These are phyloP conservation scores for Urostyla sp. DNA, from an alignment of 73 alveolate genomes.

Conservation along the genomic window DNA sequence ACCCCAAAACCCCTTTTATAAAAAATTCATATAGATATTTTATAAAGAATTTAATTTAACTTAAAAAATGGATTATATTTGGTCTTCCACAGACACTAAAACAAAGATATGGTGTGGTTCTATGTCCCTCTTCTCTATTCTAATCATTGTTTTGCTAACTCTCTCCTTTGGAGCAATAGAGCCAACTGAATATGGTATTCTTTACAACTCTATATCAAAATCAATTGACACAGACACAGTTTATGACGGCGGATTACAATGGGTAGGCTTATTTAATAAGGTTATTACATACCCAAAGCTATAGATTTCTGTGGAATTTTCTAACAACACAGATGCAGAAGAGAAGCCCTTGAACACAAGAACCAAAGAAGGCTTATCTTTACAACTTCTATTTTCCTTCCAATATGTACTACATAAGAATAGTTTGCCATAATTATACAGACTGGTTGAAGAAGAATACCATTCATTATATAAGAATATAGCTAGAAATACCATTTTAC, in stretches of 20 bases:
- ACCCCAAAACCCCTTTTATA: constrained; percentile 31
- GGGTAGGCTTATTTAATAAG: constrained; percentile 11
- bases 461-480: constrained; percentile 11
- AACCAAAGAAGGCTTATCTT: constrained; percentile 40
- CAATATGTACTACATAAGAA: constrained; percentile 9
- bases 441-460: constrained; percentile 18
- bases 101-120: constrained; percentile 5
- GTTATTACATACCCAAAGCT: constrained; percentile 28
- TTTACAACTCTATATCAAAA: constrained; percentile 20
- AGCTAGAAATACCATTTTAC: constrained; percentile 16
- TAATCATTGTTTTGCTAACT: background rate
- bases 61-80: constrained; percentile 27
- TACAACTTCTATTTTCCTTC: constrained; percentile 36
- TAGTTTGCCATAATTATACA: background rate
- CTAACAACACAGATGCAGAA: constrained; percentile 11
- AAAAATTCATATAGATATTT: background rate
- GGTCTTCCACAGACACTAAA: constrained; percentile 8
- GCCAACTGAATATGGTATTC: constrained; percentile 42
- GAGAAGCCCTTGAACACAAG: constrained; percentile 15
- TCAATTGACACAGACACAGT: background rate
- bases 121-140: background rate
- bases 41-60: background rate
- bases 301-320: constrained; percentile 20
- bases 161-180: constrained; percentile 27
- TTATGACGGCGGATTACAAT: constrained; percentile 28